phyloP scores from a whole-genome alignment of 1,284 basidiomycete species.

The Marasmius fiardii region DNA sequence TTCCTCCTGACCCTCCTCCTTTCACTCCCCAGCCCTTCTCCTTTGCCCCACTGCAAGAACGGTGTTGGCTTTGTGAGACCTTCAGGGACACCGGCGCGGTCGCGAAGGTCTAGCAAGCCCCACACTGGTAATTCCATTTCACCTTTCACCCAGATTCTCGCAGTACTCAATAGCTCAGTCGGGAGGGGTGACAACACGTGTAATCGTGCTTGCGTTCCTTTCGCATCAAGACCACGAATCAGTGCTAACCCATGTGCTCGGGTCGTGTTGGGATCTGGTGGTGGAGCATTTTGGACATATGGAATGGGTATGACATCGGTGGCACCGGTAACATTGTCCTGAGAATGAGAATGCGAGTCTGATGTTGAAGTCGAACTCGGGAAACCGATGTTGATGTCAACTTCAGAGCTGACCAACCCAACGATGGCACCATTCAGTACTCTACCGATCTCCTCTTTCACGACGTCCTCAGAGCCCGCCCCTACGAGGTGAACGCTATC shows the following conservation, averaged over 20 bases:
- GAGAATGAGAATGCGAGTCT: neutral
- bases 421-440: slow-evolving; percentile 85
- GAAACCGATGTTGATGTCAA: slow-evolving; percentile 31
- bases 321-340: neutral
- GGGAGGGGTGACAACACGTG: slow-evolving; percentile 80
- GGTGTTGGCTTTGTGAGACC: slow-evolving; percentile 49
- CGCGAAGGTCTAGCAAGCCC: slow-evolving; percentile 78
- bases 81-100: slow-evolving; percentile 29
- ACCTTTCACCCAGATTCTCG: slow-evolving; percentile 71
- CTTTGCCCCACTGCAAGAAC: slow-evolving; percentile 77
- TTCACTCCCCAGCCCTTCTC: slow-evolving; percentile 65
- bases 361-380: neutral
- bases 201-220: slow-evolving; percentile 29
- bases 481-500: slow-evolving; percentile 59
- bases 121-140: slow-evolving; percentile 86
- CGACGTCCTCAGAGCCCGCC: slow-evolving; percentile 73
- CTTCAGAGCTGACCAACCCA: slow-evolving; percentile 57
- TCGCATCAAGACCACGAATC: slow-evolving; percentile 48
- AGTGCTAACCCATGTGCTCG: slow-evolving; percentile 70
- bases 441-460: slow-evolving; percentile 56
- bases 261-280: slow-evolving; percentile 55
- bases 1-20: slow-evolving; percentile 79
- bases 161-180: slow-evolving; percentile 34
- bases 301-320: slow-evolving; percentile 28
- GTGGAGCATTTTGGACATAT: slow-evolving; percentile 53